These are phyloP conservation scores for Chrysoporthe austroafricana DNA, from an alignment of 2,329 filamentous ascomycete species.

Conservation along the genomic window DNA sequence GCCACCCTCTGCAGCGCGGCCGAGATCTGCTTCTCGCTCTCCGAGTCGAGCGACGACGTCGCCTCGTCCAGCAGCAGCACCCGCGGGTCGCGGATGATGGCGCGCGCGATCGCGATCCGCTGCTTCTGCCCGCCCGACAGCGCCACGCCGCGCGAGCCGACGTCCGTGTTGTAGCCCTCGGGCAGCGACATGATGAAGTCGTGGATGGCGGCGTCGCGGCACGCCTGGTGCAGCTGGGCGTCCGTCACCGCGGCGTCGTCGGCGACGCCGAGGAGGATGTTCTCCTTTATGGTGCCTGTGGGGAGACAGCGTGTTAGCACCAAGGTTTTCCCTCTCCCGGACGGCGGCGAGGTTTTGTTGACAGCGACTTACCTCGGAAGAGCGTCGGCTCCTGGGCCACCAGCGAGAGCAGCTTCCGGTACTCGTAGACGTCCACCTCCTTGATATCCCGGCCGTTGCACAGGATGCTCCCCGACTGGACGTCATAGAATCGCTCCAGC, in stretches of 20 bases:
- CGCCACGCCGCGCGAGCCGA: slow-evolving; percentile 69
- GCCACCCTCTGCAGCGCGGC: slow-evolving; percentile 68
- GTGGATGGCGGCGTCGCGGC: slow-evolving; percentile 68
- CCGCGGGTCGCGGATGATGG: slow-evolving; percentile 55
- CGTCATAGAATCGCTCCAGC: slow-evolving; percentile 72
- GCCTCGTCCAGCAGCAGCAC: slow-evolving; percentile 63
- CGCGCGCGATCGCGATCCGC: slow-evolving; percentile 59
- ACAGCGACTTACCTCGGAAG: slow-evolving; percentile 58
- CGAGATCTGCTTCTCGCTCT: slow-evolving; percentile 66
- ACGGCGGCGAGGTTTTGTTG: not conserved
- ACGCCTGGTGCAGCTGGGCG: slow-evolving; percentile 55
- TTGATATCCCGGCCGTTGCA: slow-evolving; percentile 65
- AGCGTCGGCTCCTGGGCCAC: slow-evolving; percentile 77
- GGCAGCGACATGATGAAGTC: slow-evolving; percentile 72
- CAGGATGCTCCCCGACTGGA: slow-evolving; percentile 65
- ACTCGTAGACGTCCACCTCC: slow-evolving; percentile 61
- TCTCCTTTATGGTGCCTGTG: slow-evolving; percentile 66
- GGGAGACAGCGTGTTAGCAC: slow-evolving; percentile 3
- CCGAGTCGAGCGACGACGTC: slow-evolving; percentile 62
- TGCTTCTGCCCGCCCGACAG: slow-evolving; percentile 62
- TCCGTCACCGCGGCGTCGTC: slow-evolving; percentile 55
- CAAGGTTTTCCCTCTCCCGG: not conserved
- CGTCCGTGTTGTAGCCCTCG: slow-evolving; percentile 65
- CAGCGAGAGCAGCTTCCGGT: slow-evolving; percentile 68
- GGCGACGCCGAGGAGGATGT: slow-evolving; percentile 67